Evolutionary conservation across 2,329 filamentous ascomycete species (phyloP).

Genomic region (Fusarium verrucosum): DNA sequence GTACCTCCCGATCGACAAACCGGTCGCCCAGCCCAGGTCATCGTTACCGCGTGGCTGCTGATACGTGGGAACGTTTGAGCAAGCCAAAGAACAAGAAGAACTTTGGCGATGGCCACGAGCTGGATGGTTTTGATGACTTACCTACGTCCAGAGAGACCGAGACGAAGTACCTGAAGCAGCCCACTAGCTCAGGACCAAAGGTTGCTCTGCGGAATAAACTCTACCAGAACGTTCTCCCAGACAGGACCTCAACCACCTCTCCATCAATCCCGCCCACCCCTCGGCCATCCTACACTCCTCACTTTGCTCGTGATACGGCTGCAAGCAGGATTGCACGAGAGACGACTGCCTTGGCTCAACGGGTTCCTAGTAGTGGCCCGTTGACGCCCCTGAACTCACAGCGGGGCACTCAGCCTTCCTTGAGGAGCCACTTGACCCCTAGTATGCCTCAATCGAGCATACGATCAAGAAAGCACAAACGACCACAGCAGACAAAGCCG

Average conservation of each 20-base stretch:
- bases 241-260: conserved; percentile 63
- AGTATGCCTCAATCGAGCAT: conserved; percentile 53
- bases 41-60: conserved; percentile 57
- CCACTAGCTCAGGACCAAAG: conserved; percentile 75
- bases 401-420: conserved; percentile 63
- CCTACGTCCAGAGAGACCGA: conserved; percentile 87
- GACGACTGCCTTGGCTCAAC: conserved; percentile 68
- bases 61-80: conserved; percentile 72
- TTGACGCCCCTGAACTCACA: conserved; percentile 65
- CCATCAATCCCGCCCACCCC: conserved; percentile 66
- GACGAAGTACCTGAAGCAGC: conserved; percentile 83
- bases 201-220: conserved; percentile 66
- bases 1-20: conserved; percentile 66
- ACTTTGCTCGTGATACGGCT: conserved; percentile 72
- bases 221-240: conserved; percentile 64
- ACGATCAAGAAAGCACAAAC: conserved; percentile 66
- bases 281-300: conserved; percentile 63
- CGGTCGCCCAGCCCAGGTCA: conserved; percentile 68
- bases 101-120: conserved; percentile 92
- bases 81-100: conserved; percentile 66
- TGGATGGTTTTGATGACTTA: conserved; percentile 93
- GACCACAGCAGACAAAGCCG: conserved; percentile 76
- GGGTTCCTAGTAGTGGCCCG: conserved; percentile 63
- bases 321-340: conserved; percentile 73
- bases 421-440: conserved; percentile 57